Conservation (phyloP, 2,329 filamentous ascomycete species). For the Fusarium equiseti region DNA sequence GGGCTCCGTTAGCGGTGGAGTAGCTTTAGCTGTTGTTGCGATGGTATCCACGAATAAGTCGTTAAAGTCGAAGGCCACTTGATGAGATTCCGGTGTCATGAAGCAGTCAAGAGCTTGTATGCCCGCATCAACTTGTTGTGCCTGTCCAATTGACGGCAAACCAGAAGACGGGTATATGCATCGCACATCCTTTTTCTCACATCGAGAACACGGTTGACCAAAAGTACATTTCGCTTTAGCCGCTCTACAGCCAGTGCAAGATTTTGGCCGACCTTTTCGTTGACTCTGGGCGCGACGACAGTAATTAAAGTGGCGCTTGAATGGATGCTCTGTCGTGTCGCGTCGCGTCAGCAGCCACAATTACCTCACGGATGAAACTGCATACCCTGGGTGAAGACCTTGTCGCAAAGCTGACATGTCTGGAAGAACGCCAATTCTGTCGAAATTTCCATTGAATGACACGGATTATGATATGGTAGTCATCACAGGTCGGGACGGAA, state of each 20-base stretch:
- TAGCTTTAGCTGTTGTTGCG: background rate
- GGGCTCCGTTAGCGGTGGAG: rapidly evolving
- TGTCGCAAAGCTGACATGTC: constrained; percentile 39
- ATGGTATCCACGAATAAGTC: background rate
- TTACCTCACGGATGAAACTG: too few species aligned
- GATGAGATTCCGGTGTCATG: rapidly evolving
- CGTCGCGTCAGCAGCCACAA: background rate
- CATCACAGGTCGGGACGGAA: background rate
- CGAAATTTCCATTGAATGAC: constrained; percentile 2
- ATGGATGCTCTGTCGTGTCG: constrained; percentile 31
- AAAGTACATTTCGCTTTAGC: constrained; percentile 47
- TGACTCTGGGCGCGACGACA: constrained; percentile 41
- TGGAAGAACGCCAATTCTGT: background rate
- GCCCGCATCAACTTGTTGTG: background rate
- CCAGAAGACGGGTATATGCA: constrained; percentile 27
- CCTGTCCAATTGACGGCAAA: background rate
- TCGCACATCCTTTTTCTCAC: constrained; percentile 20
- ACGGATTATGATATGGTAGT: rapidly evolving
- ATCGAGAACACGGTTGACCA: constrained; percentile 40
- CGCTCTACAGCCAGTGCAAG: constrained; percentile 37
- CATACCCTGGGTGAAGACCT: constrained; percentile 40
- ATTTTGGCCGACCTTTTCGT: constrained; percentile 44
- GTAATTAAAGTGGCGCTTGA: constrained; percentile 45
- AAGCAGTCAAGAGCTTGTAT: background rate
- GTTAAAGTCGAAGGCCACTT: background rate